Percentiles rank a stretch among this genome's conserved stretches.
Evolutionary conservation across 2,329 filamentous ascomycete genomes (phyloP).

Genomic region (Sporothrix pseudoabietina): DNA sequence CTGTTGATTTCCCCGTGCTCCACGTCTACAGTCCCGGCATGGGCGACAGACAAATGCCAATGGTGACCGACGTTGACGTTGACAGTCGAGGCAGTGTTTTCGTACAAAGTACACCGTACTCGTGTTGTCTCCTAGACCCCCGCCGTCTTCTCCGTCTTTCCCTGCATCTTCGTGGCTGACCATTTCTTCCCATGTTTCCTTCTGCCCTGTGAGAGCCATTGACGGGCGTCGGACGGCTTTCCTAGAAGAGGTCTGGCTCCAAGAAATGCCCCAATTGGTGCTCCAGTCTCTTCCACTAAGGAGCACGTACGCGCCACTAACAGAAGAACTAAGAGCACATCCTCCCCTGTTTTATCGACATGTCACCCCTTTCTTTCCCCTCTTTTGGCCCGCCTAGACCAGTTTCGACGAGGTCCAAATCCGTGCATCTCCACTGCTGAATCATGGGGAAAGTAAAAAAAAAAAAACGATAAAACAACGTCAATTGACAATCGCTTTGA

Average conservation of each 20-base stretch:
- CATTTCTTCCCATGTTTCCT: not conserved
- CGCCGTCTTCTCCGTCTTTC: not conserved
- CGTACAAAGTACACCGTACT: not conserved
- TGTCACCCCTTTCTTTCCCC: not conserved
- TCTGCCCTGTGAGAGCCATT: not conserved
- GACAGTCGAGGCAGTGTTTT: not conserved
- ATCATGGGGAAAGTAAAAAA: not conserved
- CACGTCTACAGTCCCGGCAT: not conserved
- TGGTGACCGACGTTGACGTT: not conserved
- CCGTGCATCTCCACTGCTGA: not conserved
- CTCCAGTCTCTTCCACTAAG: too few relatives aligned
- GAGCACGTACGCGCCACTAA: not conserved
- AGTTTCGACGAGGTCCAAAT: not conserved
- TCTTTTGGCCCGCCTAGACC: slow-evolving; percentile 4
- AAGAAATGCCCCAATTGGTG: not conserved
- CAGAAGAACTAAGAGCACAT: not conserved
- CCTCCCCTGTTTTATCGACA: not conserved
- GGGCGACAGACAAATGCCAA: not conserved
- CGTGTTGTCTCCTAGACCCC: not conserved
- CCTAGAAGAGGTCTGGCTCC: not conserved
- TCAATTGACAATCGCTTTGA: not conserved
- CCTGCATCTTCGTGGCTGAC: not conserved
- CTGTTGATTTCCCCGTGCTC: not conserved
- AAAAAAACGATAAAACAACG: not conserved
- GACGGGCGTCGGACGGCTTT: not conserved